Base-by-base conservation (phyloP, 805 yeast species). In the Metschnikowia bowlesiae region DNA sequence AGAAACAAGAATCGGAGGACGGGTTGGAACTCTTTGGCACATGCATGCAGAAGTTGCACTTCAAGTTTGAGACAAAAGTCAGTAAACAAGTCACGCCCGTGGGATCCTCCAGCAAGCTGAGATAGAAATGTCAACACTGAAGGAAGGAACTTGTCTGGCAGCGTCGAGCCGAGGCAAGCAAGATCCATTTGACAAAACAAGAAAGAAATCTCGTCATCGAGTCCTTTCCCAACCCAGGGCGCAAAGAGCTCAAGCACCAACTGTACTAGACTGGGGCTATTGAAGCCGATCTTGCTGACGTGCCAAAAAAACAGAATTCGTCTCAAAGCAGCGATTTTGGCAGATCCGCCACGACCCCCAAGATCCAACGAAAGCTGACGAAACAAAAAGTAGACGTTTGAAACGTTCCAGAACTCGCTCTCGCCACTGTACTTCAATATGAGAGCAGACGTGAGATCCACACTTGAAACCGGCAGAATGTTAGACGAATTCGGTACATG, bases 321-420 rank as follows among this genome's bases (percentile, higher is more conserved):
- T 22, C 55, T 47, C 39, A 53, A 44, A 11, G 41, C 39, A n/a
- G 29, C 16, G 14, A 37, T 39, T 14, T 29, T 35, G 8, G 34
- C 39, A 8, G 29, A 13, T 5, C 10, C 2, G 16, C 37, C 33
- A n/a, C 9, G 31, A 2, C 29, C 13, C 7, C 36, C 29, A 11
- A 28, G 22, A 4, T 45, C 49, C 11, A 50, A 38, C 5, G 54
- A 57, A 14, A 54, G 31, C 11, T 69, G 65, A n/a, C 75, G 62
- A 1, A 67, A 38, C 2, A 79, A 44, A 57, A 78, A 78, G 52
- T 70, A 71, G 6, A 70, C 58, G 7, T 55, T 56, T 3, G 63
- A 59, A 1, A 64, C 48, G 1, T 56, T 39, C 82, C 82, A 79
- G 32, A 68, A 66, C 4, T 53, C 50, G 1, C 36, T 46, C 4